A percentile compares a stretch with the other conserved stretches of the same genome.
Conservation (phyloP, 257 asterid species). For the Mentha longifolia region DNA sequence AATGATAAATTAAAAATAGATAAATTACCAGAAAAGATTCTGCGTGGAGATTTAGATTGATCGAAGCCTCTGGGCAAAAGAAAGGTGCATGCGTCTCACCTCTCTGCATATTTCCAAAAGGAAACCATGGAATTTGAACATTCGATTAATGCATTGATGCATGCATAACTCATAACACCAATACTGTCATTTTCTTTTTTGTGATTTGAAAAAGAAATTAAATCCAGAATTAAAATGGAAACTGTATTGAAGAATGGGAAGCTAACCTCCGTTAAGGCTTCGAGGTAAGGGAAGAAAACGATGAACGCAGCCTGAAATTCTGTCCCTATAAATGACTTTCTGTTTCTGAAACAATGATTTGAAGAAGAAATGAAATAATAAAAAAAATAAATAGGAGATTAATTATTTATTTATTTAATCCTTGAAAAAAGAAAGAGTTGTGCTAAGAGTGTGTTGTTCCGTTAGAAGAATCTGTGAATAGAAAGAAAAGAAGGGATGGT, state of each 20-base stretch:
- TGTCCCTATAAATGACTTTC: not conserved
- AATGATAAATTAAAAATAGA: too few species aligned
- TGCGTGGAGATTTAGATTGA: slow-evolving; percentile 25
- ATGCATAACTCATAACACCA: not conserved
- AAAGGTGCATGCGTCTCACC: slow-evolving; percentile 26
- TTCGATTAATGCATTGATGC: too few species aligned
- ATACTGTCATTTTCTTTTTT: too few species aligned
- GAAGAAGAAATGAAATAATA: not conserved
- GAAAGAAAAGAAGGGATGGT: not conserved
- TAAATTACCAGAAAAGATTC: not conserved
- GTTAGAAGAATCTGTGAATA: too few species aligned
- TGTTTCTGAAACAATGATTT: not conserved
- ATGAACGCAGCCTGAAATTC: not conserved
- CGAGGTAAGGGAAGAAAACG: slow-evolving; percentile 16
- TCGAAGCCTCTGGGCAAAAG: slow-evolving; percentile 40
- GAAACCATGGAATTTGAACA: too few species aligned
- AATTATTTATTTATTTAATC: too few species aligned
- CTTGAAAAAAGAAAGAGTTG: not conserved
- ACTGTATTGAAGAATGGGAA: not conserved
- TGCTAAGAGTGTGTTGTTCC: not conserved
- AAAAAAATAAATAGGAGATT: not conserved
- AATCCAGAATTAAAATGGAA: not conserved
- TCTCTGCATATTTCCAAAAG: slow-evolving; percentile 12
- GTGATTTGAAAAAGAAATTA: too few species aligned
- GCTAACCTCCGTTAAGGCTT: slow-evolving; percentile 41